Conservation (phyloP, 2,329 filamentous ascomycete species). For the Talaromyces islandicus region DNA sequence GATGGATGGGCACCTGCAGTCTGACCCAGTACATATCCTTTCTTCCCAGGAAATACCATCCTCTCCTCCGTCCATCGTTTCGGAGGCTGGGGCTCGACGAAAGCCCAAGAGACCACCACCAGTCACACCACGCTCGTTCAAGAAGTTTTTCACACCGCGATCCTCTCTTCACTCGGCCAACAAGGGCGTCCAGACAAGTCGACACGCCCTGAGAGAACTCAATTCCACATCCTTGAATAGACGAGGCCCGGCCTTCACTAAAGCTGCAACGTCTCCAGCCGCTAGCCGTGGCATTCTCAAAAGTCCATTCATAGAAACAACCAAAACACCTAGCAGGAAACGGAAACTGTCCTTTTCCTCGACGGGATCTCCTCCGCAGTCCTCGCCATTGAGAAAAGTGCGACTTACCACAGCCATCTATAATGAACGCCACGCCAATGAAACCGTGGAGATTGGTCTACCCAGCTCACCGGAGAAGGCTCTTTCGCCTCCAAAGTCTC, state of each 20-base stretch:
- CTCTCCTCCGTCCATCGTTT: conserved; percentile 36
- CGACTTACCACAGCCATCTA: conserved; percentile 26
- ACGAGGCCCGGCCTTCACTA: conserved; percentile 36
- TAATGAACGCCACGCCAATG: conserved; percentile 22
- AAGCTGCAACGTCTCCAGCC: conserved; percentile 19
- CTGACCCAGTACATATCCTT: conserved; percentile 8
- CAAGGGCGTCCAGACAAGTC: conserved; percentile 34
- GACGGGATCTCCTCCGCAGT: conserved; percentile 43
- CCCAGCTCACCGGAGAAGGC: not conserved
- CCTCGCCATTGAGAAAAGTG: conserved; percentile 42
- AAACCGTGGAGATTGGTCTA: conserved; percentile 21
- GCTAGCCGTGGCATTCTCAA: conserved; percentile 16
- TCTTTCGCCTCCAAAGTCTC: conserved; percentile 4
- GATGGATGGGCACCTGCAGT: conserved; percentile 6
- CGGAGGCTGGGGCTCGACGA: conserved; percentile 29
- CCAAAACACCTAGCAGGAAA: conserved; percentile 38
- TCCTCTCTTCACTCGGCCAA: conserved; percentile 32
- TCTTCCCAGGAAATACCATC: conserved; percentile 31
- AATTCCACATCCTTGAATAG: conserved; percentile 39
- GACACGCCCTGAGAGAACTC: conserved; percentile 40
- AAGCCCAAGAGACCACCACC: conserved; percentile 41
- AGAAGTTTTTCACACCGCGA: conserved; percentile 46
- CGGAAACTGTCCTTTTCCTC: conserved; percentile 41
- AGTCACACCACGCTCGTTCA: conserved; percentile 47
- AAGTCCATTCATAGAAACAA: conserved; percentile 23